Evolutionary conservation across 768 basidiomycete genomes (phyloP).

Genomic region (Hypholoma fasciculare): DNA sequence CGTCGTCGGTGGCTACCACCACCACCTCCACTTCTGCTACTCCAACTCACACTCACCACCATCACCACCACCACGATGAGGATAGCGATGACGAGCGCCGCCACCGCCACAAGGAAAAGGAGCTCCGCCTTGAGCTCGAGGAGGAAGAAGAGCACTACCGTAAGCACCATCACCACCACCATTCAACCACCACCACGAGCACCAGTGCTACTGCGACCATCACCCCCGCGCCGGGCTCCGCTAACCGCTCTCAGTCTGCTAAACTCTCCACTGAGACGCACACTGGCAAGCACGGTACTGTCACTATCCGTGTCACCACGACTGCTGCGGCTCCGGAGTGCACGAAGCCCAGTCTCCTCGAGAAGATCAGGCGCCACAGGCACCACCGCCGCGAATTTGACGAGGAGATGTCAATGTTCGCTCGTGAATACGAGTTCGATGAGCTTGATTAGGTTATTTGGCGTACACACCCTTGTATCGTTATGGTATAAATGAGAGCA

Average conservation of each 20-base stretch:
- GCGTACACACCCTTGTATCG: not conserved
- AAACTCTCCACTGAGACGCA: constrained; percentile 13
- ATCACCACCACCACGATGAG: not conserved
- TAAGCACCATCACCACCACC: constrained; percentile 8
- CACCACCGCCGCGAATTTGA: constrained; percentile 15
- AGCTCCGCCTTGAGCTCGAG: not conserved
- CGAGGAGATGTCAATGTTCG: constrained; percentile 11
- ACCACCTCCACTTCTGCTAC: constrained; percentile 8
- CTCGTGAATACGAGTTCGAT: constrained; percentile 24
- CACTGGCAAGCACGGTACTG: constrained; percentile 21
- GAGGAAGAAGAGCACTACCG: not conserved
- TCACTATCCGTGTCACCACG: constrained; percentile 22
- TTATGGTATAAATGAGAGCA: too few relatives aligned
- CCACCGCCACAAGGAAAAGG: not conserved
- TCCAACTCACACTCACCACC: constrained; percentile 7
- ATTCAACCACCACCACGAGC: not conserved
- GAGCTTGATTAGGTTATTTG: constrained; percentile 22
- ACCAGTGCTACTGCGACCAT: constrained; percentile 8
- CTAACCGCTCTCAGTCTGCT: constrained; percentile 1
- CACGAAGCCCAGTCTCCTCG: constrained; percentile 15
- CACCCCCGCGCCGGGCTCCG: constrained; percentile 13
- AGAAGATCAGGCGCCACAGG: constrained; percentile 8
- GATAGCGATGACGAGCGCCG: not conserved
- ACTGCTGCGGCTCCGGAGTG: constrained; percentile 23
- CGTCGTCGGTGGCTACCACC: not conserved